A percentile compares a stretch with the other conserved stretches of the same genome.
Conservation (phyloP, 139 green algal genomes). For the Chlamydomonas eustigma region DNA sequence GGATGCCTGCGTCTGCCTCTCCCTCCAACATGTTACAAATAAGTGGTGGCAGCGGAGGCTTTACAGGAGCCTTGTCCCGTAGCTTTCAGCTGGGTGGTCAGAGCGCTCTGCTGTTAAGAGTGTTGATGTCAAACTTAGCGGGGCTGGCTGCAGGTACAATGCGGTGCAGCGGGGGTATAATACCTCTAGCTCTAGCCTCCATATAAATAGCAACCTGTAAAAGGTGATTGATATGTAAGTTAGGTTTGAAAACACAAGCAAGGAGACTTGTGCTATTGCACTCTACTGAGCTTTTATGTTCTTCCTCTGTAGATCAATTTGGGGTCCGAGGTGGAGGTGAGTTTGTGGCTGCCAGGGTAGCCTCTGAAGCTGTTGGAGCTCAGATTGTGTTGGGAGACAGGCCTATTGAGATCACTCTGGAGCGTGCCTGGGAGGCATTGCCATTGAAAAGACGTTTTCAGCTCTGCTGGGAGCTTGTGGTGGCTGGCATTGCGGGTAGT, state of each 20-base stretch:
- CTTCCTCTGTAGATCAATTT: slow-evolving; percentile 21
- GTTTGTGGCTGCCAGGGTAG: slow-evolving; percentile 51
- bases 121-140: slow-evolving; percentile 47
- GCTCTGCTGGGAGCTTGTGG: slow-evolving; percentile 33
- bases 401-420: slow-evolving; percentile 79
- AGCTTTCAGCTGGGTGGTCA: slow-evolving; percentile 56
- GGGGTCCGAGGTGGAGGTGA: slow-evolving; percentile 49
- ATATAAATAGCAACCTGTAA: too few species aligned
- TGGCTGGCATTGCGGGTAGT: neutral
- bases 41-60: slow-evolving; percentile 33
- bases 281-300: too few species aligned
- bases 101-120: slow-evolving; percentile 56
- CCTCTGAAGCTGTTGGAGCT: slow-evolving; percentile 47
- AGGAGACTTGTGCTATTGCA: too few species aligned
- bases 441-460: slow-evolving; percentile 14
- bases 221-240: slow-evolving; percentile 3
- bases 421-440: slow-evolving; percentile 63
- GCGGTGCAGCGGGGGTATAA: too few species aligned
- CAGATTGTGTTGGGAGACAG: slow-evolving; percentile 79
- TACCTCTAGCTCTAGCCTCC: too few species aligned
- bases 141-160: slow-evolving; percentile 28
- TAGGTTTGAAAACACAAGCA: too few species aligned
- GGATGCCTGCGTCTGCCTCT: too few species aligned
- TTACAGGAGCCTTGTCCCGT: slow-evolving; percentile 42
- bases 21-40: slow-evolving; percentile 64